Conservation (phyloP, 441 rosid genomes). For the Melastoma candidum region DNA sequence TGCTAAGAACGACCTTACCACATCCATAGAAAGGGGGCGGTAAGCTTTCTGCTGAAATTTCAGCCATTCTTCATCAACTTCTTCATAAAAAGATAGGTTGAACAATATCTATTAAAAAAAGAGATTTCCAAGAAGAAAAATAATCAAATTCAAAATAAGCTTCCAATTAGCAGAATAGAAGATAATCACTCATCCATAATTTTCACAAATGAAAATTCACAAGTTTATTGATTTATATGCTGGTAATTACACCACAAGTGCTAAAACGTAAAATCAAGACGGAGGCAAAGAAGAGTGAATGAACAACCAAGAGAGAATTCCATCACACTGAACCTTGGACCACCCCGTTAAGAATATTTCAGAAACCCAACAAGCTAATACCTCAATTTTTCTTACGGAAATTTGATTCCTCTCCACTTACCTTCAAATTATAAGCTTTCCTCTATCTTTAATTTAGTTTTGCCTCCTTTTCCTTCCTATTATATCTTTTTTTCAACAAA, state of each 20-base stretch:
- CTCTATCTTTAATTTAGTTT: too few relatives aligned
- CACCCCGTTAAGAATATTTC: too few relatives aligned
- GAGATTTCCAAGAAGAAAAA: constrained; percentile 32
- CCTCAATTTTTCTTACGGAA: not conserved
- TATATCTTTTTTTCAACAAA: too few relatives aligned
- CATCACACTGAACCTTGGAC: not conserved
- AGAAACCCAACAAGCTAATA: constrained; percentile 14
- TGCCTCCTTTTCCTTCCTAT: too few relatives aligned
- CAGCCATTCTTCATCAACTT: constrained; percentile 55
- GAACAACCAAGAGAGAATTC: constrained; percentile 16
- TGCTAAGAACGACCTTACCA: too few relatives aligned
- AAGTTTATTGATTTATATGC: too few relatives aligned
- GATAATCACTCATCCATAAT: too few relatives aligned
- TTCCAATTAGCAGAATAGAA: constrained; percentile 8
- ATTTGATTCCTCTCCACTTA: too few relatives aligned
- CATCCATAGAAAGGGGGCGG: constrained; percentile 24
- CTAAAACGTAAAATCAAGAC: constrained; percentile 14
- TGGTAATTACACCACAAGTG: not conserved
- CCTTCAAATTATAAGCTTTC: too few relatives aligned
- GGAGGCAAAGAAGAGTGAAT: constrained; percentile 7
- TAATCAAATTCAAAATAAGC: constrained; percentile 11
- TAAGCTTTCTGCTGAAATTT: constrained; percentile 53
- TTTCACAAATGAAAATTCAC: too few relatives aligned
- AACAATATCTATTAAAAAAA: constrained; percentile 49
- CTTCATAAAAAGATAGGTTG: constrained; percentile 52